phyloP scores from a whole-genome alignment of 345 rosid genomes.

The Rubroshorea leprosula region DNA sequence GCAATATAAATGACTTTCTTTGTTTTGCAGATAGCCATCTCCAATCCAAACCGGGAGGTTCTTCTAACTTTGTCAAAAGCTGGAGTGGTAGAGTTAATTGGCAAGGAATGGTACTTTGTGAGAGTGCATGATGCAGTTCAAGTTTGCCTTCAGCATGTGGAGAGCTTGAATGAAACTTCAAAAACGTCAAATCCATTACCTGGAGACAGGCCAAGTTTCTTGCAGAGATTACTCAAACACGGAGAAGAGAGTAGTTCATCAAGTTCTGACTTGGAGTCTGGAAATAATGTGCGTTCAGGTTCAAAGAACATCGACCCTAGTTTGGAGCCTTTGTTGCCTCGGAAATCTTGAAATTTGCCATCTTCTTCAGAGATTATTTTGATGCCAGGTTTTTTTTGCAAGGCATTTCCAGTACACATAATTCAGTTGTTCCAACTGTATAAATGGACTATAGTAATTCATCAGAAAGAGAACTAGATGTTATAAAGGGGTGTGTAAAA shows the following conservation, averaged over 20 bases:
- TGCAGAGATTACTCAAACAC: conserved; percentile 38
- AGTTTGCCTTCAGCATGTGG: conserved; percentile 82
- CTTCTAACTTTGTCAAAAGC: conserved; percentile 71
- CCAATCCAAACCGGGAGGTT: conserved; percentile 82
- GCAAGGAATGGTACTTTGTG: conserved; percentile 93
- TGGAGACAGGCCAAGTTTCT: conserved; percentile 36
- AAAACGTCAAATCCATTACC: conserved; percentile 21
- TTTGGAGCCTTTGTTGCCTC: conserved; percentile 59
- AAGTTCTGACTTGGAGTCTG: conserved; percentile 47
- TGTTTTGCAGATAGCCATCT: conserved; percentile 63
- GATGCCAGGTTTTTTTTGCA: conserved; percentile 15
- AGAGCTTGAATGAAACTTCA: conserved; percentile 36
- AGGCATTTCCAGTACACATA: conserved; percentile 3
- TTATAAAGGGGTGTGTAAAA: too few relatives aligned
- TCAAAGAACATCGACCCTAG: conserved; percentile 28
- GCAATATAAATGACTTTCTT: not conserved
- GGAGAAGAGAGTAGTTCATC: conserved; percentile 45
- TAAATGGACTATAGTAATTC: too few relatives aligned
- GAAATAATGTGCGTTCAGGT: conserved; percentile 16
- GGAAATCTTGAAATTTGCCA: conserved; percentile 18
- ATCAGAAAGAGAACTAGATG: too few relatives aligned
- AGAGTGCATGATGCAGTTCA: conserved; percentile 95
- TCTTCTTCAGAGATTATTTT: not conserved
- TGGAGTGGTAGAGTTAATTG: conserved; percentile 67
- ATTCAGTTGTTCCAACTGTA: too few relatives aligned